Evolutionary conservation across 2,329 filamentous ascomycete species (phyloP), one percentile per base, ranked within the genome.

Genomic region (Ampelomyces quisqualis): DNA sequence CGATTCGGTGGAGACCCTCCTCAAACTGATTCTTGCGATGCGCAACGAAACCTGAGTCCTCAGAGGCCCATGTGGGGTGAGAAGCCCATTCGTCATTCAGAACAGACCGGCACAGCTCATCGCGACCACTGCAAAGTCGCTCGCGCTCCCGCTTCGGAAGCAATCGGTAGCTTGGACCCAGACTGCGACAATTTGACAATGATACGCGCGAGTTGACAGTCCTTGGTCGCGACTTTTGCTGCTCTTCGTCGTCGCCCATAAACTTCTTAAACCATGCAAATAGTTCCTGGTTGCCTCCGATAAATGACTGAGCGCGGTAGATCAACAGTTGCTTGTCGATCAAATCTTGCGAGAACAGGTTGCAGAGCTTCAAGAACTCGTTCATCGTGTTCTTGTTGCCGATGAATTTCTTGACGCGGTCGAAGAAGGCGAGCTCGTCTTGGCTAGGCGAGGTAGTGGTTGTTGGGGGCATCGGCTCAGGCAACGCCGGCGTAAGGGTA

Each of bases 51-150:
- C 93, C 93, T 30, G 88, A 95, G 64, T 98, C 93, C 69, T 98
- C 93, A 1, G 91, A 97, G 1, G 91, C 93, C 93, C 93, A 98
- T 0, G 93, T 98, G 3, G 93, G 93, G 70, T 98, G 93, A 18
- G 91, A 97, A 2, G 93, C 93, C 93, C 93, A 98, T 55, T 96
- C 88, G 57, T 98, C 93, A 53, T 98, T 98, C 39, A 98, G 76
- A 1, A 98, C 91, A 17, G 86, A 85, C 54, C 88, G 85, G 71
- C 93, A 98, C 55, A 98, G 84, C 67, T 95, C 90, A 62, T 98
- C 93, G 31, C 93, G 86, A 8, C 93, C 93, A 62, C 88, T 93
- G 72, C 93, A 98, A 1, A 86, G 82, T 73, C 95, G 94, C 45
- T 93, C 82, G 8, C 90, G 85, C 67, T 97, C 93, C 40, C 90